Evolutionary conservation across 1,139 yeast species (phyloP).

Genomic region (Zygosaccharomyces pseudobailii): DNA sequence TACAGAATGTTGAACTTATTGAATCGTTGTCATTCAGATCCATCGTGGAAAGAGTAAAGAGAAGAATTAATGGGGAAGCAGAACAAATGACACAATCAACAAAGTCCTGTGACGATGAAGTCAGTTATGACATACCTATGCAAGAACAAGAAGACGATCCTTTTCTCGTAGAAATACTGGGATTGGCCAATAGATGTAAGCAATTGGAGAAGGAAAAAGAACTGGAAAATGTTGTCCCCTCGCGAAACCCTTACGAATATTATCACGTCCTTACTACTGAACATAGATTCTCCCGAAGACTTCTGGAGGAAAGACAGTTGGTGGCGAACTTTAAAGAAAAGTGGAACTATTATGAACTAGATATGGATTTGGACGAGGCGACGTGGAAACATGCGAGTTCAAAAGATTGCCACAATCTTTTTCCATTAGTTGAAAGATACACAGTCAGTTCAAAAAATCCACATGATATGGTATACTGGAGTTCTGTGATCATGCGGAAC

Average conservation of each 20-base stretch:
- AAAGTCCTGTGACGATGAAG: neutral
- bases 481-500: slow-evolving; percentile 93
- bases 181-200: slow-evolving; percentile 7
- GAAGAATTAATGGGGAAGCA: slow-evolving; percentile 7
- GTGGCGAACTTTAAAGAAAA: slow-evolving; percentile 15
- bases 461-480: slow-evolving; percentile 89
- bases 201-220: neutral
- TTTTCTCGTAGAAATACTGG: slow-evolving; percentile 14
- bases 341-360: slow-evolving; percentile 16
- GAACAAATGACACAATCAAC: neutral
- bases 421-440: slow-evolving; percentile 87
- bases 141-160: slow-evolving; percentile 11
- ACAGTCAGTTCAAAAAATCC: slow-evolving; percentile 63
- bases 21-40: slow-evolving; percentile 40
- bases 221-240: neutral
- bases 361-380: slow-evolving; percentile 16
- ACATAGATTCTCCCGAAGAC: slow-evolving; percentile 10
- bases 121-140: slow-evolving; percentile 9
- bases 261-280: slow-evolving; percentile 5
- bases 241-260: slow-evolving; percentile 7
- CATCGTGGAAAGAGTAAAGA: slow-evolving; percentile 21
- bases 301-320: slow-evolving; percentile 15
- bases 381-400: slow-evolving; percentile 17
- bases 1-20: slow-evolving; percentile 66
- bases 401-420: slow-evolving; percentile 54